These are phyloP conservation scores for Citrus sinensis DNA, from an alignment of 345 rosid genomes.

Conservation along the genomic window DNA sequence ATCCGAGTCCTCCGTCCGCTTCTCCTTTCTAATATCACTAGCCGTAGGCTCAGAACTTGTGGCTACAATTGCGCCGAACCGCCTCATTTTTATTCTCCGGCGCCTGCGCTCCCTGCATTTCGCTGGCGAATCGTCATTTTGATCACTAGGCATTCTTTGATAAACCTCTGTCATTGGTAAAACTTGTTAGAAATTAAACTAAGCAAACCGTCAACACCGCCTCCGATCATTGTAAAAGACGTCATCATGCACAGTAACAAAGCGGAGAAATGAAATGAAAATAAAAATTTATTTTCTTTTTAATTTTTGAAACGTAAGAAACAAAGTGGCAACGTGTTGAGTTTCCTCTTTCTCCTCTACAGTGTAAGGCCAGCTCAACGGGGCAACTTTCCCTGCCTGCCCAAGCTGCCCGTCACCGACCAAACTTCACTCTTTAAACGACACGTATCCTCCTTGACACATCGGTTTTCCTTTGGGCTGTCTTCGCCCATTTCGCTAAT, in stretches of 20 bases:
- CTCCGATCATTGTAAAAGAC: background rate
- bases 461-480: background rate
- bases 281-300: background rate
- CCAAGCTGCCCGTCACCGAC: slow-evolving; percentile 21
- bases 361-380: slow-evolving; percentile 13
- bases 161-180: slow-evolving; percentile 1
- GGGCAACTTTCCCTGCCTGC: slow-evolving; percentile 11
- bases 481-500: background rate
- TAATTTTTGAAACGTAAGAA: slow-evolving; percentile 3
- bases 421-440: background rate
- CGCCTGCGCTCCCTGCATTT: slow-evolving; percentile 59
- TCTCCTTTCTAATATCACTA: background rate
- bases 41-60: background rate
- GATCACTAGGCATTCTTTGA: slow-evolving; percentile 27
- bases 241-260: background rate
- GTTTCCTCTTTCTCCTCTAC: slow-evolving; percentile 18
- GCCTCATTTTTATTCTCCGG: slow-evolving; percentile 54
- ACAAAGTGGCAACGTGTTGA: slow-evolving; percentile 25
- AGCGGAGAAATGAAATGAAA: background rate
- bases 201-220: background rate
- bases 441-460: slow-evolving; percentile 32
- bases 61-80: slow-evolving; percentile 27
- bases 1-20: slow-evolving; percentile 8
- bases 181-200: background rate
- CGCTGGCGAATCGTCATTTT: slow-evolving; percentile 35